Evolutionary conservation across 805 yeast species (phyloP).

Genomic region (Starmera quercuum): DNA sequence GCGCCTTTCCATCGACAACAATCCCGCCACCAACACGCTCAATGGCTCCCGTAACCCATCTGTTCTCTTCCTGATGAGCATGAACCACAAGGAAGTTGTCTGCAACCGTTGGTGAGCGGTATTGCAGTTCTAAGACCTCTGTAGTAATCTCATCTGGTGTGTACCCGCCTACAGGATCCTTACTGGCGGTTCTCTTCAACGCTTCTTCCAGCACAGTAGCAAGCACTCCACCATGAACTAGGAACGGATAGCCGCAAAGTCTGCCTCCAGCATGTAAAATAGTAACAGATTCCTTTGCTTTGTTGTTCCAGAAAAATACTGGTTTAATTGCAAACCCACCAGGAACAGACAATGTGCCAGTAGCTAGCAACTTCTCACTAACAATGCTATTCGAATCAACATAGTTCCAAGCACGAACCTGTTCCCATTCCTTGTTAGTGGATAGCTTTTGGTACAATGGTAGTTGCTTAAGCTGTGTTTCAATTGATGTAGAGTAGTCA

Average conservation of each 20-base stretch:
- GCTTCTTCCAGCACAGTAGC: conserved; percentile 78
- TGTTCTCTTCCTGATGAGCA: conserved; percentile 32
- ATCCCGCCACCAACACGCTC: conserved; percentile 44
- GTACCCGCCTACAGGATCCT: conserved; percentile 27
- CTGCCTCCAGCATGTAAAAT: conserved; percentile 72
- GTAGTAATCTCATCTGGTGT: conserved; percentile 36
- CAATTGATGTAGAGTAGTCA: conserved; percentile 28
- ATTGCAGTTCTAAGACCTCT: conserved; percentile 39
- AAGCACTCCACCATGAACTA: conserved; percentile 83
- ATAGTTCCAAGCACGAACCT: conserved; percentile 36
- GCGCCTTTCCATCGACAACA: conserved; percentile 52
- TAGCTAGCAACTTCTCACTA: conserved; percentile 25
- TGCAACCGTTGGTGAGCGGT: conserved; percentile 69
- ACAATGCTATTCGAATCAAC: conserved; percentile 35
- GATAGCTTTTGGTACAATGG: conserved; percentile 44
- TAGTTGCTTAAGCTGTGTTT: conserved; percentile 37
- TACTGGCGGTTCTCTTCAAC: conserved; percentile 43
- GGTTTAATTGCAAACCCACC: conserved; percentile 81
- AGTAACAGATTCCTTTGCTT: conserved; percentile 51
- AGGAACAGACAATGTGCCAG: conserved; percentile 55
- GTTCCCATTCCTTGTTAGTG: conserved; percentile 26
- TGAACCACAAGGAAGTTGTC: conserved; percentile 67
- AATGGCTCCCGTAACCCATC: conserved; percentile 42
- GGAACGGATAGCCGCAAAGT: conserved; percentile 79
- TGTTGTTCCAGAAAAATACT: conserved; percentile 50